Evolutionary conservation across 306 rosid species (phyloP).

Genomic region (Lathyrus sativus): DNA sequence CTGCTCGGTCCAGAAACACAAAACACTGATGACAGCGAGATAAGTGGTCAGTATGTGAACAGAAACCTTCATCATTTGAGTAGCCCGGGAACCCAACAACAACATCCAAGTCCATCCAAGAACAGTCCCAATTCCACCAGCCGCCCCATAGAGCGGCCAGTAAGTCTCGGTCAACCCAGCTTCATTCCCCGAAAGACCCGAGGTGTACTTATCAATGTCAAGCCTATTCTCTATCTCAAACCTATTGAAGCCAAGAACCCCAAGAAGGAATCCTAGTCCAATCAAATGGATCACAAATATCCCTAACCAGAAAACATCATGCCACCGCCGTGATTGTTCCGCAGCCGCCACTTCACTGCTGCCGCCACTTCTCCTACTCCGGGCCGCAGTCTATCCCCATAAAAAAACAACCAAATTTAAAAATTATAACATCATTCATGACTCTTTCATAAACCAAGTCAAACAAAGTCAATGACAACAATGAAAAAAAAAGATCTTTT

Average conservation of each 20-base stretch:
- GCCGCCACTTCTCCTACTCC: constrained; percentile 56
- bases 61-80: constrained; percentile 83
- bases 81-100: constrained; percentile 72
- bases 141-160: constrained; percentile 89
- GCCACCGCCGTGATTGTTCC: constrained; percentile 80
- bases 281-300: constrained; percentile 73
- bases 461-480: background rate
- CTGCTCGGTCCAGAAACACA: constrained; percentile 83
- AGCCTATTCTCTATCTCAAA: constrained; percentile 69
- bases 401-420: constrained; percentile 20
- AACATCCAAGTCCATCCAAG: constrained; percentile 90
- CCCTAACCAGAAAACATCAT: constrained; percentile 87
- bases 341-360: constrained; percentile 46
- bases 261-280: constrained; percentile 60
- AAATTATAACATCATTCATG: background rate
- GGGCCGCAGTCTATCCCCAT: constrained; percentile 52
- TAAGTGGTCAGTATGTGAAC: constrained; percentile 91
- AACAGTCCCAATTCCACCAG: constrained; percentile 87
- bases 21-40: constrained; percentile 91
- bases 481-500: background rate
- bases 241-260: constrained; percentile 73
- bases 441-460: background rate
- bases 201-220: constrained; percentile 62
- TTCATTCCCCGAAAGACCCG: constrained; percentile 45
- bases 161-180: constrained; percentile 75